Evolutionary conservation across 2,329 filamentous ascomycete species (phyloP).

Genomic region (Colletotrichum cordylinicola): DNA sequence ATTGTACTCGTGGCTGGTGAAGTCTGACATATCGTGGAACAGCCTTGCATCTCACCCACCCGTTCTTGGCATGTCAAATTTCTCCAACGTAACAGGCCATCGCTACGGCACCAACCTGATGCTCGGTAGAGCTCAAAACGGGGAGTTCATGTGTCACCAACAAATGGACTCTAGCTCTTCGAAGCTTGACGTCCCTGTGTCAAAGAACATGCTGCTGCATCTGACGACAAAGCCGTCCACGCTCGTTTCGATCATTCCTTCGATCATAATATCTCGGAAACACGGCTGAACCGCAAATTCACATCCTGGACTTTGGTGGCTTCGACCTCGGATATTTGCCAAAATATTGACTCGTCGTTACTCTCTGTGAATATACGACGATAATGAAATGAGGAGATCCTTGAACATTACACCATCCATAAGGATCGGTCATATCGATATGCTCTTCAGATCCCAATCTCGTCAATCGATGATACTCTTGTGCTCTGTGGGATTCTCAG

Average conservation of each 20-base stretch:
- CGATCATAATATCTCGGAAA: neutral
- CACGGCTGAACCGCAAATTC: neutral
- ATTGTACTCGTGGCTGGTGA: neutral
- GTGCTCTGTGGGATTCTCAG: neutral
- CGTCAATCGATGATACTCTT: neutral
- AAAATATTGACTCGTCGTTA: neutral
- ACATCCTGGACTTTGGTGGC: neutral
- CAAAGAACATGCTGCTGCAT: neutral
- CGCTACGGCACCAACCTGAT: neutral
- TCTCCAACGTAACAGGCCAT: neutral
- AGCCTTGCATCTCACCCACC: neutral
- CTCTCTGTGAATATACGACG: neutral
- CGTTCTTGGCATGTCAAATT: neutral
- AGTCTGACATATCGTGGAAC: neutral
- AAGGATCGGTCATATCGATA: neutral
- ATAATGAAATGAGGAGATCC: neutral
- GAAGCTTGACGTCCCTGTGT: neutral
- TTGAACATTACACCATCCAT: neutral
- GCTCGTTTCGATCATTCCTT: neutral
- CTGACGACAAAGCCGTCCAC: neutral
- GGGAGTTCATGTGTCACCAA: neutral
- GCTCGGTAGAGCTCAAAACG: neutral
- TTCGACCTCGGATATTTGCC: neutral
- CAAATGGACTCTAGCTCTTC: neutral
- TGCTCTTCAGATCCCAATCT: neutral